Percentiles rank a stretch among this genome's conserved stretches.
Evolutionary conservation across 306 rosid genomes (phyloP).

Genomic region (Gleditsia sinensis): DNA sequence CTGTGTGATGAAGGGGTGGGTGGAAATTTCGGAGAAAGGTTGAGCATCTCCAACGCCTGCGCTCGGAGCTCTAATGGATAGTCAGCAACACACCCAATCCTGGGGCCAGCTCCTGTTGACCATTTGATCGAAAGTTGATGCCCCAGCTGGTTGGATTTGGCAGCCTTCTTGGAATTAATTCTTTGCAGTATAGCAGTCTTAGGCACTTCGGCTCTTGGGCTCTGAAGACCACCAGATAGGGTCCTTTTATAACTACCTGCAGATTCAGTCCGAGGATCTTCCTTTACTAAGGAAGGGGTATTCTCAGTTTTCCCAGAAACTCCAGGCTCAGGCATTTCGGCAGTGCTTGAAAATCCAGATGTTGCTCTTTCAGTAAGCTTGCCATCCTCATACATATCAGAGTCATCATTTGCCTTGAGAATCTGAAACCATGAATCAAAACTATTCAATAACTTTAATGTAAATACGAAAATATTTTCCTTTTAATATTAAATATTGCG

Average conservation of each 20-base stretch:
- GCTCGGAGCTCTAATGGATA: constrained; percentile 76
- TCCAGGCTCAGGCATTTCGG: constrained; percentile 25
- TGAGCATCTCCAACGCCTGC: constrained; percentile 84
- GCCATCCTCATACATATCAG: constrained; percentile 50
- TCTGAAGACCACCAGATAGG: constrained; percentile 89
- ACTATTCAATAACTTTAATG: constrained; percentile 12
- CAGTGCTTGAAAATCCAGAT: constrained; percentile 23
- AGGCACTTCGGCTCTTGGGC: constrained; percentile 87
- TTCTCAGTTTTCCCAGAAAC: constrained; percentile 45
- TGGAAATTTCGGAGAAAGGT: constrained; percentile 66
- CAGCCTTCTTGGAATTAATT: constrained; percentile 83
- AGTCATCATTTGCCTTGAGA: constrained; percentile 61
- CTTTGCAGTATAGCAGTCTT: constrained; percentile 65
- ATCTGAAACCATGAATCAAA: constrained; percentile 46
- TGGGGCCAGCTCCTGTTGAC: constrained; percentile 97
- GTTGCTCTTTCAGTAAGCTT: constrained; percentile 32
- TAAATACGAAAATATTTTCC: neutral
- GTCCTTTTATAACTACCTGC: constrained; percentile 60
- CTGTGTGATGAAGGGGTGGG: constrained; percentile 53
- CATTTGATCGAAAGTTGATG: constrained; percentile 75
- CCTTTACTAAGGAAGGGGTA: constrained; percentile 31
- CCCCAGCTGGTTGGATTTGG: constrained; percentile 82
- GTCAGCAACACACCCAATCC: constrained; percentile 95
- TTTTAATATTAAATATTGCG: neutral
- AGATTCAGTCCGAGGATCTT: constrained; percentile 29